A percentile compares a stretch with the other conserved stretches of the same genome.
These are phyloP conservation scores for Trichoderma brevicompactum DNA, from an alignment of 2,329 filamentous ascomycete species.

Conservation along the genomic window DNA sequence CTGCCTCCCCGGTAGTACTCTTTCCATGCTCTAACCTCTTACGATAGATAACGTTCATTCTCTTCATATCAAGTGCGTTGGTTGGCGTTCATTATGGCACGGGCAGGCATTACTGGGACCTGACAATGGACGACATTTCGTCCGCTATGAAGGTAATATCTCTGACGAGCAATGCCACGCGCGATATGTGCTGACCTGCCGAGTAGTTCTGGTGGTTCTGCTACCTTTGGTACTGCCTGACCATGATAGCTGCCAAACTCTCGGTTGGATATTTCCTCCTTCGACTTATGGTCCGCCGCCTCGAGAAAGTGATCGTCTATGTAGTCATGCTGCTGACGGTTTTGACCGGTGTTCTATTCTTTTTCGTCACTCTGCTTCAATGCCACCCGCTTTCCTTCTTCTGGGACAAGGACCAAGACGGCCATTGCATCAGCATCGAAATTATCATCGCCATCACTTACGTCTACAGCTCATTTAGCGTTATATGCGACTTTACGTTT, in stretches of 20 bases:
- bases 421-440: not conserved
- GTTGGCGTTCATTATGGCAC: not conserved
- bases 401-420: not conserved
- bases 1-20: no score
- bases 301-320: not conserved
- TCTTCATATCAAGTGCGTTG: not conserved
- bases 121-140: not conserved
- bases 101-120: not conserved
- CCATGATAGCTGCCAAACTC: not conserved
- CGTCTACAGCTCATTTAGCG: not conserved
- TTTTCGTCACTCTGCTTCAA: not conserved
- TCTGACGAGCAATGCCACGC: not conserved
- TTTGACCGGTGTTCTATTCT: not conserved
- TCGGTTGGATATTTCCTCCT: conserved; percentile 2
- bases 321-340: not conserved
- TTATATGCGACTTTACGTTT: conserved; percentile 7
- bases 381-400: not conserved
- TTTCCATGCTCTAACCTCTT: no score
- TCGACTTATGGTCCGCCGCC: not conserved
- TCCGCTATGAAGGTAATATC: not conserved
- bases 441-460: not conserved
- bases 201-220: not conserved
- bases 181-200: not conserved
- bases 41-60: not conserved
- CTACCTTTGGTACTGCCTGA: not conserved